Evolutionary conservation across 1,284 basidiomycete species (phyloP).

Genomic region (Trametes polyzona): DNA sequence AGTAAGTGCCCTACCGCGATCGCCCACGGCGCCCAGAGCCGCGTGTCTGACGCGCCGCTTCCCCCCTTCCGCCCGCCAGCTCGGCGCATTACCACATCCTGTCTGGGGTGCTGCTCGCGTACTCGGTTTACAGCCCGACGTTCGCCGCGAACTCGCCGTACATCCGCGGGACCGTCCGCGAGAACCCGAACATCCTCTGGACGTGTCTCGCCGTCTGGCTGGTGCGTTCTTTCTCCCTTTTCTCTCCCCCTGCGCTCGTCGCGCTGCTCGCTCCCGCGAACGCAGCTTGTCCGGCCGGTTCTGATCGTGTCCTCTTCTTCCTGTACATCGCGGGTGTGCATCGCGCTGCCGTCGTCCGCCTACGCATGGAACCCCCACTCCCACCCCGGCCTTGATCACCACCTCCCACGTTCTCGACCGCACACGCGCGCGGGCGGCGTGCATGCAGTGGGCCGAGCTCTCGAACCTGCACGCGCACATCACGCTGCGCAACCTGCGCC

Average conservation of each 20-base stretch:
- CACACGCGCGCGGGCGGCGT: no score
- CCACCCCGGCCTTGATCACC: no score
- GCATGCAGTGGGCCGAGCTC: slow-evolving; percentile 85
- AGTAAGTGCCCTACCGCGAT: slow-evolving; percentile 54
- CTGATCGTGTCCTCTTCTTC: not conserved
- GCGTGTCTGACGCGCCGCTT: slow-evolving; percentile 18
- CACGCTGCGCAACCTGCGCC: slow-evolving; percentile 82
- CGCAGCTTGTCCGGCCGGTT: not conserved
- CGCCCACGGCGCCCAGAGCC: not conserved
- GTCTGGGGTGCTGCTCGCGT: slow-evolving; percentile 79
- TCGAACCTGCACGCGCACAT: slow-evolving; percentile 88
- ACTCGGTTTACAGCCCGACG: slow-evolving; percentile 78
- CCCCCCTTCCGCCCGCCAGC: slow-evolving; percentile 51
- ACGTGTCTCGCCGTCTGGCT: slow-evolving; percentile 73
- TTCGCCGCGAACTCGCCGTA: slow-evolving; percentile 63
- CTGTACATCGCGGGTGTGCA: not conserved
- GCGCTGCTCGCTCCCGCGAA: not conserved
- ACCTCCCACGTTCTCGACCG: no score
- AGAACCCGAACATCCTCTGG: slow-evolving; percentile 71
- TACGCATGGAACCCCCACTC: no score
- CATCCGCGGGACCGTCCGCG: slow-evolving; percentile 70
- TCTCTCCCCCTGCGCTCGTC: no score
- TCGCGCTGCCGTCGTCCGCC: no score
- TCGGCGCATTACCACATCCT: slow-evolving; percentile 89
- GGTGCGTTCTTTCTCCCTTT: slow-evolving; percentile 55